Conservation (phyloP, 306 rosid species). For the Quercus parvula region DNA sequence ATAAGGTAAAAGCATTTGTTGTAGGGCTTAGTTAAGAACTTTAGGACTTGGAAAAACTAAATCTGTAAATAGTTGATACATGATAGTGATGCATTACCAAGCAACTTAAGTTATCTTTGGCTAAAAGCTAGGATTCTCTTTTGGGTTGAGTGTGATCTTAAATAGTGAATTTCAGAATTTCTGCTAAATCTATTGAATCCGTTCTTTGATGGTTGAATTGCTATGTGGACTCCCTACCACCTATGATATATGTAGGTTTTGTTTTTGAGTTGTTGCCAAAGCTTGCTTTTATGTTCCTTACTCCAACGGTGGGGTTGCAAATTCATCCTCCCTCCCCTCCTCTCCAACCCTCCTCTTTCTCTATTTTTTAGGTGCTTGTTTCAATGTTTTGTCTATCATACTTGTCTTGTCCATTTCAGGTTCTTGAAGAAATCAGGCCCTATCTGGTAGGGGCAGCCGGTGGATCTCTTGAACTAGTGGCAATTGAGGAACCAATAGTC, state of each 20-base stretch:
- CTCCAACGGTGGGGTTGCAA: background rate
- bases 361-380: background rate
- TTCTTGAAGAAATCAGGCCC: slow-evolving; percentile 92
- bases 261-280: background rate
- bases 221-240: background rate
- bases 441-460: slow-evolving; percentile 85
- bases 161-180: background rate
- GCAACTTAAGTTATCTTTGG: background rate
- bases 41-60: background rate
- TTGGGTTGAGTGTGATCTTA: background rate
- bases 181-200: background rate
- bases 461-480: slow-evolving; percentile 81
- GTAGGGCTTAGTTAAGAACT: background rate
- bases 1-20: background rate
- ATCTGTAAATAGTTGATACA: background rate
- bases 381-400: background rate
- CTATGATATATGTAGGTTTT: background rate
- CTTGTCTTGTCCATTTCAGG: slow-evolving; percentile 39
- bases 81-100: background rate
- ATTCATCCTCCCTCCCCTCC: background rate
- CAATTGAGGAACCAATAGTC: slow-evolving; percentile 87
- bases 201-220: background rate
- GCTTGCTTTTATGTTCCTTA: background rate
- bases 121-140: background rate
- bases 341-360: background rate